Base-by-base conservation (phyloP, 169 alveolate species). In the Amoebophrya sp. region DNA sequence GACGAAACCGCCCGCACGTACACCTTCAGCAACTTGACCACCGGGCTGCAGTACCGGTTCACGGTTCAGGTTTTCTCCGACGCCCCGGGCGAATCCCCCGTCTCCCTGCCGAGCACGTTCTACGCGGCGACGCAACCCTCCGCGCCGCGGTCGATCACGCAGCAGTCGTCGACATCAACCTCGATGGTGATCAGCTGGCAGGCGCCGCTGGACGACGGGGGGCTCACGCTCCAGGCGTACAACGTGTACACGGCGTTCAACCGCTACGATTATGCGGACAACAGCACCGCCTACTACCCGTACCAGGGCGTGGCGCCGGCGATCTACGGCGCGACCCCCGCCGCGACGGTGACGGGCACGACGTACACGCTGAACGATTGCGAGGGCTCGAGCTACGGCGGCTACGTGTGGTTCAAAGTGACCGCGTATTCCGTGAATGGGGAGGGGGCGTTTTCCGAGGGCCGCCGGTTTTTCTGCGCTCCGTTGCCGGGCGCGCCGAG, bases 41-140 rank as follows among this genome's bases (percentile, higher is more conserved):
- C 78, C 42, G 90, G 90, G 40, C n/a, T 39, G 1, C 39, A n/a
- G 41, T 88, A 88, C 70, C 69, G 26, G 2, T 40, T 41, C 70
- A 88, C 45, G 40, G 90, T 88, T 7, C 90, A 88, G 41, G 90
- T 58, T 13, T 58, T 58, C 23, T 58, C 78, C 10, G 78, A 58
- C 23, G 78, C 78, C 34, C 78, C 78, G 34, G 78, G 78, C 34
- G 39, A 2, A 16, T 58, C 78, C 34, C 29, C 4, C 4, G 78
- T 58, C 34, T 58, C 78, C 38, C 34, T 2, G 34, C 10, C 34
- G 26, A 1, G 34, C 10, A 58, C 78, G 34, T 58, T 23, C 23
- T 58, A 58, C 78, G 78, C 78, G 26, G 78, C 78, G 39, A 58
- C 78, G 78, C 26, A 58, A 23, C 78, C 78, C 34, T 58, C 78